phyloP scores from a whole-genome alignment of 2,329 filamentous ascomycete genomes.

The Emydomyces testavorans region DNA sequence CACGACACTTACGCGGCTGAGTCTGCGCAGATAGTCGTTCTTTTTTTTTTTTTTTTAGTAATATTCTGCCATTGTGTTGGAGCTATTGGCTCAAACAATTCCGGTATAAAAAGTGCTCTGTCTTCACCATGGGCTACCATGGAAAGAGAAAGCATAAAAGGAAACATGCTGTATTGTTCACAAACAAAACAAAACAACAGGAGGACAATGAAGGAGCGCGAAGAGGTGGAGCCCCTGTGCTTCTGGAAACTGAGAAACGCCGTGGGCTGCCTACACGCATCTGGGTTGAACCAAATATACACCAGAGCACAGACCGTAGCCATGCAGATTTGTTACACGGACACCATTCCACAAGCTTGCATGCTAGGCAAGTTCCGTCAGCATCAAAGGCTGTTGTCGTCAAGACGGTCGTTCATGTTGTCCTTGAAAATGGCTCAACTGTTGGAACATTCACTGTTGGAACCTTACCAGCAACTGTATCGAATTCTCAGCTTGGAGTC shows the following conservation, averaged over 20 bases:
- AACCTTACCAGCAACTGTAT: slow-evolving; percentile 20
- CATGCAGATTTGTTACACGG: slow-evolving; percentile 2
- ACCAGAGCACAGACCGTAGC: not conserved
- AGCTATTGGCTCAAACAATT: not conserved
- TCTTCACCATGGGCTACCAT: slow-evolving; percentile 13
- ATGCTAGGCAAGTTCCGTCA: slow-evolving; percentile 10
- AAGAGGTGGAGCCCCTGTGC: not conserved
- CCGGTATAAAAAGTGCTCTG: not conserved
- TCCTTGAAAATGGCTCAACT: slow-evolving; percentile 19
- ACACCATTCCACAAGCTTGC: not conserved
- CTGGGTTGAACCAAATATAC: not conserved
- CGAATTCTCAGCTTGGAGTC: slow-evolving; percentile 18
- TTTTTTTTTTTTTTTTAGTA: not conserved
- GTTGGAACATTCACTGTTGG: slow-evolving; percentile 19
- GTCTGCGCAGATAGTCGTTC: slow-evolving; percentile 1
- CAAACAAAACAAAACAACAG: not conserved
- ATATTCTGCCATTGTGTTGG: slow-evolving; percentile 2
- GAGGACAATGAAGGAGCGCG: slow-evolving; percentile 1
- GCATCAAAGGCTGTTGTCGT: slow-evolving; percentile 15
- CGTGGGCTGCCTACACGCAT: not conserved
- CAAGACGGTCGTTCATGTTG: slow-evolving; percentile 19
- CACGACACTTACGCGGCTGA: not conserved
- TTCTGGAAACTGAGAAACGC: slow-evolving; percentile 1
- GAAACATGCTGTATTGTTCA: not conserved
- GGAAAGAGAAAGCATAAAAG: not conserved